Percentiles rank a stretch among this genome's conserved stretches.
phyloP scores from a whole-genome alignment of 2,329 filamentous ascomycete genomes.

The Huntiella omanensis region DNA sequence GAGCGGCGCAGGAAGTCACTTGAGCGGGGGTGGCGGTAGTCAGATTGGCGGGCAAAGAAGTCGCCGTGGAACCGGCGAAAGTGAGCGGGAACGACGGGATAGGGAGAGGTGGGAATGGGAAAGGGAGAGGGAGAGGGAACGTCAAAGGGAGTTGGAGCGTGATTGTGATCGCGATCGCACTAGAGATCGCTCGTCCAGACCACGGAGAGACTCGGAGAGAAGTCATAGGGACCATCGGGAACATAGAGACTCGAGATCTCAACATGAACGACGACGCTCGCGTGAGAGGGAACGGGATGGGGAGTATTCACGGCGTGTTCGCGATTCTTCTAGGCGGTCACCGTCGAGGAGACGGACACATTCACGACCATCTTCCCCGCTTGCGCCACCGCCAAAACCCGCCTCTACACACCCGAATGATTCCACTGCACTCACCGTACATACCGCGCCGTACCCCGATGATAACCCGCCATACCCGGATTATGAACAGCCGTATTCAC shows the following conservation, averaged over 20 bases:
- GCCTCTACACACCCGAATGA: constrained; percentile 9
- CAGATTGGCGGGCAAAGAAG: constrained; percentile 6
- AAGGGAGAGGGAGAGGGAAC: neutral
- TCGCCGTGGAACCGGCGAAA: neutral
- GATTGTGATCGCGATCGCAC: neutral
- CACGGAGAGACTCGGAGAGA: too few species aligned
- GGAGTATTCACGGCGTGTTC: neutral
- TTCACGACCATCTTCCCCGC: too few species aligned
- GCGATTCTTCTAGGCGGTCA: constrained; percentile 13
- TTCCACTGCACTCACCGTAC: neutral
- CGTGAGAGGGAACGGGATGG: neutral
- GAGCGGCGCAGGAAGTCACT: too few species aligned
- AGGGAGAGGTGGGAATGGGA: neutral
- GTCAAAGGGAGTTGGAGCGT: neutral
- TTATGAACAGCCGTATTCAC: neutral
- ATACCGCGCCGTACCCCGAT: constrained; percentile 7
- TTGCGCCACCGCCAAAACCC: too few species aligned
- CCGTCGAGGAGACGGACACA: too few species aligned
- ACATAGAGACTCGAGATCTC: too few species aligned
- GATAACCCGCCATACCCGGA: neutral
- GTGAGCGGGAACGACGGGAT: neutral
- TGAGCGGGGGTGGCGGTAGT: constrained; percentile 2
- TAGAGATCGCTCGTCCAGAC: neutral
- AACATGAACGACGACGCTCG: too few species aligned
- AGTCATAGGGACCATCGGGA: too few species aligned